Evolutionary conservation across 306 rosid species (phyloP), one percentile per base, ranked within the genome.

Genomic region (Acacia acuminata): DNA sequence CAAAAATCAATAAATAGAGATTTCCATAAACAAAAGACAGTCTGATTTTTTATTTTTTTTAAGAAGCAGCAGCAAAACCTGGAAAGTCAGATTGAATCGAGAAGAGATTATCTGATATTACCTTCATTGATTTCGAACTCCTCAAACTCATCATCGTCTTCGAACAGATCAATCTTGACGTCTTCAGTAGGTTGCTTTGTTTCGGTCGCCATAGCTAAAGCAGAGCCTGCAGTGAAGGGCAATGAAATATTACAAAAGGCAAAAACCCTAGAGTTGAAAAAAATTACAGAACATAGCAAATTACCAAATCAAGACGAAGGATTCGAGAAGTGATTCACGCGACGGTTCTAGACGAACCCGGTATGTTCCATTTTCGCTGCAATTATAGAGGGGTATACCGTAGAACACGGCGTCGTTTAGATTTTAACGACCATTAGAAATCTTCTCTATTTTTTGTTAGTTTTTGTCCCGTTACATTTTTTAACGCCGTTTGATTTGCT

Each of bases 71-170:
- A 45, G 19, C 19, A 47, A 47, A 83, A 60, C 25, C 24, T 19
- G 10, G 8, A 78, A 14, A 20, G 13, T 17, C 24, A 70, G 38
- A 63, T 30, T 55, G 27, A 73, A 77, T 67, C 50, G 73, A 15
- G 61, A 67, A 42, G 22, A 44, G 77, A 81, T n/a, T 7, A 74
- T 32, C 45, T 27, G 9, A 10, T 15, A 45, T 32, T 60, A 92
- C 98, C 97, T 87, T 89, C 94, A 50, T 89, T 86, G 84, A 90
- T 86, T 50, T 94, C 94, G 81, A 93, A 94, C 90, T 94, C 98
- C 50, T 94, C 94, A 77, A 94, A 94, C 76, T 94, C 98, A 34
- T 92, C 98, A 36, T 94, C 98, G 69, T 94, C 97, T 81, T 94
- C 97, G 76, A 94, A 92, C 73, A 94, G 93, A 80, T 94, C 98